Evolutionary conservation across 2,329 filamentous ascomycete species (phyloP), one percentile per base, ranked within the genome.

Genomic region (Fusarium stilboides): DNA sequence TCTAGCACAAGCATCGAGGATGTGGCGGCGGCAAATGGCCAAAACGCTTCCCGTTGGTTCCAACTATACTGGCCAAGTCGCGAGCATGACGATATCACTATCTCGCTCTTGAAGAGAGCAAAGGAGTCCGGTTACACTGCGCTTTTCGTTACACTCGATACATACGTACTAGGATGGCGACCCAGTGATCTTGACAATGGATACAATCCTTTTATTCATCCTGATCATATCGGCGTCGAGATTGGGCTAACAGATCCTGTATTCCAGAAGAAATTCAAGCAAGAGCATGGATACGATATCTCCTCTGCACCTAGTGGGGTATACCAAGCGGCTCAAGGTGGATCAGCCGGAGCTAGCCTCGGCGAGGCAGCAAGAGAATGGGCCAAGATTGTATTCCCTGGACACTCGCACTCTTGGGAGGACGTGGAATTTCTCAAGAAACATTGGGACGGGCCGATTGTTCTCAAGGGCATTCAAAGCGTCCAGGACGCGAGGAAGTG

Each of bases 381-480:
- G 65, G 60, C 65, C n/a, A 69, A 69, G 31, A 66, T 69, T 15
- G 51, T 69, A 1, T 69, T 69, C 8, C 65, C 66, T 0, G 60
- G 65, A 1, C 65, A 69, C 31, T 66, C 65, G 0, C 66, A 66
- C 47, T 52, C 55, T 1, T 69, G 65, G 60, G 65, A 69, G 4
- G 65, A 69, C 8, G 2, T 69, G 3, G 49, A 66, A 1, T 69
- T 69, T 8, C 8, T 69, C 0, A 69, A 69, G 28, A 47, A 69
- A 22, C 43, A 69, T 8, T 69, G 66, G 65, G 52, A 69, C 6
- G 61, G 61, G 0, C 65, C 56, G 1, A 69, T 69, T 3, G 61
- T 69, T 3, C 52, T 69, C 1, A 69, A 69, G 2, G 66, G 65
- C 2, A 66, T 69, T 2, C 65, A 69, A 4, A 69, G 61, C 39